Base-by-base conservation (phyloP, 129 eudicot genomes). In the Cynara cardunculus region DNA sequence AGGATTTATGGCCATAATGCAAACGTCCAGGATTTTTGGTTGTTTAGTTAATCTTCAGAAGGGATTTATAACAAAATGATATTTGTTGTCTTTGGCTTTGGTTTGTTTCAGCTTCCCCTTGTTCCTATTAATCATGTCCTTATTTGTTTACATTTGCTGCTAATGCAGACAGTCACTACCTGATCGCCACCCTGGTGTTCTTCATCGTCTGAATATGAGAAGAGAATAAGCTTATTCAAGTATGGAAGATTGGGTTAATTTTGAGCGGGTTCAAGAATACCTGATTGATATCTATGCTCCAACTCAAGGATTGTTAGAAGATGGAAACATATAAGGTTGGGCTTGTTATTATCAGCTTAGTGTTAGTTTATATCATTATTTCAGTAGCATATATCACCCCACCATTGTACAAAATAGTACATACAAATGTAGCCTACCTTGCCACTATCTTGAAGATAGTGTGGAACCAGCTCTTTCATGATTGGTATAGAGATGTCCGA, bases 401-500 rank as follows among this genome's bases (percentile, higher is more conserved):
- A 56, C 65, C 65, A 56, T 18, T 56, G 65, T 56, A 56, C 24
- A 56, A 70, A 21, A 34, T 22, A 65, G 74, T 28, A 73, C 72
- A 79, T 71, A 68, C 34, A 83, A 65, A 26, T 4, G 61, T 76
- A 44, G 39, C 27, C 78, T 87, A 95, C 99, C 97, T 90, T 95
- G 82, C 88, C 92, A 78, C 86, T 79, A 41, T 95, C 99, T 86
- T 95, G 99, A 82, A 95, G 97, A 89, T 95, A 95, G 84, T 95
- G 99, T 30, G 99, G 97, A 80, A 92, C 90, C 75, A 92, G 84
- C 85, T 95, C 99, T 85, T 81, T 92, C 97, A 95, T 91, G 22
- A 95, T 88, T 76, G 99, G 99, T 61, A 95, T 65, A 61, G 97
- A 88, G 44, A 95, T 95, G 34, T 95, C 99, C 5, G 99, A 92